phyloP scores from a whole-genome alignment of 192 early-diverging fungal species.

The Oehlia diaphana region DNA sequence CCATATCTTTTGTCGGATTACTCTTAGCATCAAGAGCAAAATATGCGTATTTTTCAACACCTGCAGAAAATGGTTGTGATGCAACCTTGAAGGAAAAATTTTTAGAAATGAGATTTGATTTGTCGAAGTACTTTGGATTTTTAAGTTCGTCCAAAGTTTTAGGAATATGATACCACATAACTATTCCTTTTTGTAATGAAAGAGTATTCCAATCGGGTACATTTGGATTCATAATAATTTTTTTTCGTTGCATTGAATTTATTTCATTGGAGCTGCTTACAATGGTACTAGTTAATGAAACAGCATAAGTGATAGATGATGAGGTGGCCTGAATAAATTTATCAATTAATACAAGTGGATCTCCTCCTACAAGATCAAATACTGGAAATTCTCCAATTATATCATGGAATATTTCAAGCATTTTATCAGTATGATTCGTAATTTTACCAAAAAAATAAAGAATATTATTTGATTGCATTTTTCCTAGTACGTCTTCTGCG shows the following conservation, averaged over 20 bases:
- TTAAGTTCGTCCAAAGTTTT: constrained; percentile 2
- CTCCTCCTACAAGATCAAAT: constrained; percentile 27
- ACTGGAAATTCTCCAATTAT: constrained; percentile 28
- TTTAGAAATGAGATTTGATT: constrained; percentile 3
- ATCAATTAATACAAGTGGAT: constrained; percentile 8
- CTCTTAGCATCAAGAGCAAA: constrained; percentile 12
- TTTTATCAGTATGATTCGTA: constrained; percentile 19
- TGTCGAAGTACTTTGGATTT: not conserved
- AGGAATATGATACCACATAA: not conserved
- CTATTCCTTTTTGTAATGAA: not conserved
- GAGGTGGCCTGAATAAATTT: constrained; percentile 7
- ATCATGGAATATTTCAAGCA: constrained; percentile 21
- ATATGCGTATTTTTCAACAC: constrained; percentile 24
- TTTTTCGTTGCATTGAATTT: not conserved
- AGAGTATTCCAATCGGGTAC: not conserved
- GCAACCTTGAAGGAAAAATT: constrained; percentile 5
- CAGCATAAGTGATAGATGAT: constrained; percentile 14
- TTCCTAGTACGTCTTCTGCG: constrained; percentile 19
- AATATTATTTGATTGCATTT: constrained; percentile 18
- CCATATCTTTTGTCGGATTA: not conserved
- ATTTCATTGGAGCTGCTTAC: not conserved
- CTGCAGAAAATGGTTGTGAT: constrained; percentile 6
- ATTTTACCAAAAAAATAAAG: constrained; percentile 32
- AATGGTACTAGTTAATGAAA: constrained; percentile 12
- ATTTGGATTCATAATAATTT: not conserved